Conservation (phyloP, 2,329 filamentous ascomycete species). For the Alternaria postmessia region DNA sequence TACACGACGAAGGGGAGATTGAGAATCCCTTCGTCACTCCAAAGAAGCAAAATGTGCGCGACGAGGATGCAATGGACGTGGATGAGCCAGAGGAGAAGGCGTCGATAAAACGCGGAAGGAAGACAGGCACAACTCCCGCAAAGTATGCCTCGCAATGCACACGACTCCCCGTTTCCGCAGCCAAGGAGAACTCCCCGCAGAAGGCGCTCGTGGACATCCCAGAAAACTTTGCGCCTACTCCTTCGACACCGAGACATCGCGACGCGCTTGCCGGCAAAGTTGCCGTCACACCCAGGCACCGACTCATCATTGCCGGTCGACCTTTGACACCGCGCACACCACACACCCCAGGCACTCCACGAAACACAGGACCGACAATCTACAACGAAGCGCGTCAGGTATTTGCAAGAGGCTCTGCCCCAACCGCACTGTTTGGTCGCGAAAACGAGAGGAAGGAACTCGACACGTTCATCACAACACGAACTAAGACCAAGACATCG, state of each 20-base stretch:
- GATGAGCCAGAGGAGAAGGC: conserved; percentile 51
- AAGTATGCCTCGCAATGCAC: conserved; percentile 58
- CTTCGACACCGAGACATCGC: conserved; percentile 78
- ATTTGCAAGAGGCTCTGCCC: conserved; percentile 81
- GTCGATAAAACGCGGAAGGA: conserved; percentile 47
- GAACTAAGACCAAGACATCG: conserved; percentile 66
- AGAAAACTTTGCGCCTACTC: conserved; percentile 57
- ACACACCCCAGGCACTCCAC: conserved; percentile 75
- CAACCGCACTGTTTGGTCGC: conserved; percentile 78
- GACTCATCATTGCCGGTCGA: conserved; percentile 78
- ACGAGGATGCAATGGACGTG: conserved; percentile 56
- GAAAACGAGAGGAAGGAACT: conserved; percentile 74
- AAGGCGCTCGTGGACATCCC: conserved; percentile 61
- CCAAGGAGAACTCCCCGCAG: conserved; percentile 58
- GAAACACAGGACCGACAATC: conserved; percentile 71
- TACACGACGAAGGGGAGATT: conserved; percentile 71
- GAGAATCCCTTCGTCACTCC: conserved; percentile 64
- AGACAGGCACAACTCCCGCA: conserved; percentile 51
- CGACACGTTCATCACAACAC: conserved; percentile 71
- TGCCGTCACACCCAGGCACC: conserved; percentile 82
- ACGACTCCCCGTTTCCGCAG: conserved; percentile 55
- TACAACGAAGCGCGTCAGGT: conserved; percentile 89
- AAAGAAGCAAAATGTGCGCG: conserved; percentile 42
- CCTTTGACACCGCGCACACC: conserved; percentile 81
- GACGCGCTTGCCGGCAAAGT: conserved; percentile 76